These are phyloP conservation scores for Triadica sebifera DNA, from an alignment of 345 rosid species.

Conservation along the genomic window DNA sequence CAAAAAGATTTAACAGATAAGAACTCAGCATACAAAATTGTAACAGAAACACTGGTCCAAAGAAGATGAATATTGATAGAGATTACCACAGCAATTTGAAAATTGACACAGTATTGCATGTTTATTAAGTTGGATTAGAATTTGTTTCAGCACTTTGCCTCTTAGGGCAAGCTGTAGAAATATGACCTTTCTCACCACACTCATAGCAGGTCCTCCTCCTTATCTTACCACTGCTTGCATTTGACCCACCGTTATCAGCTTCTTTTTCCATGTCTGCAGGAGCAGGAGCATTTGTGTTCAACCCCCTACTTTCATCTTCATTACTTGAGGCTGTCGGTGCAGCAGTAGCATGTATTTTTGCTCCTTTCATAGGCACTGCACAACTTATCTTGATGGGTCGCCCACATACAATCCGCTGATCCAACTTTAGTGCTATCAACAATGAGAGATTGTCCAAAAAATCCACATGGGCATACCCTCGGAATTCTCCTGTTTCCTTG, in stretches of 20 bases:
- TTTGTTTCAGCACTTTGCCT: constrained; percentile 35
- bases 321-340: constrained; percentile 8
- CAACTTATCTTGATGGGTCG: constrained; percentile 84
- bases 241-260: constrained; percentile 14
- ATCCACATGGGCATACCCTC: constrained; percentile 85
- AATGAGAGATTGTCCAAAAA: constrained; percentile 62
- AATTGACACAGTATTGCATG: not conserved
- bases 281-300: not conserved
- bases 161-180: constrained; percentile 74
- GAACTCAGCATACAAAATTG: constrained; percentile 5
- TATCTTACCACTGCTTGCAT: constrained; percentile 52
- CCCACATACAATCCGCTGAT: constrained; percentile 66
- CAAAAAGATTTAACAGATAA: not conserved
- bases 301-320: constrained; percentile 12
- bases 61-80: not conserved
- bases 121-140: constrained; percentile 11
- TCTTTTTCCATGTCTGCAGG: constrained; percentile 14
- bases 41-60: not conserved
- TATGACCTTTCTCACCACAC: constrained; percentile 77
- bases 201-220: constrained; percentile 73
- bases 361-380: constrained; percentile 60
- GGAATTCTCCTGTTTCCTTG: constrained; percentile 83
- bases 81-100: not conserved
- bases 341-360: constrained; percentile 20
- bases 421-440: constrained; percentile 72